A percentile compares a stretch with the other conserved stretches of the same genome.
Conservation (phyloP, 805 yeast species). For the Kuraishia piskuri region DNA sequence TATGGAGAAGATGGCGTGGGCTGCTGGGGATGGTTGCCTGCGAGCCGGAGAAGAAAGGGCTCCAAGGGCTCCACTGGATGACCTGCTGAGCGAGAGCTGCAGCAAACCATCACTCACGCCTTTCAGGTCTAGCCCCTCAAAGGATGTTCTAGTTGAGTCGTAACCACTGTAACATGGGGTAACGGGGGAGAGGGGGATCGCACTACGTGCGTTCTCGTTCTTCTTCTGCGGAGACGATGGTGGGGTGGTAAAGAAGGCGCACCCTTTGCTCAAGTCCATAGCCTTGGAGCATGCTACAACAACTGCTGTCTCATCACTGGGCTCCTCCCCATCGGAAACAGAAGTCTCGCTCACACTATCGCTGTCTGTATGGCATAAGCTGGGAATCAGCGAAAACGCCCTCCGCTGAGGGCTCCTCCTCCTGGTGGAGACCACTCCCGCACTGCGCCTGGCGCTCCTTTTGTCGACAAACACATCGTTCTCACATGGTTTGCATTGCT, state of each 20-base stretch:
- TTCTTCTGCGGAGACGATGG: neutral
- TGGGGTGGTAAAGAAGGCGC: neutral
- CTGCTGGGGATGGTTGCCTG: too few species aligned
- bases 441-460: neutral
- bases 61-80: neutral
- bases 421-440: neutral
- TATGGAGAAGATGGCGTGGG: slow-evolving; percentile 39
- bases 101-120: neutral
- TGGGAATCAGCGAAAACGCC: neutral
- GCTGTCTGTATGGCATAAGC: neutral
- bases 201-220: neutral
- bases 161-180: neutral
- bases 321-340: neutral
- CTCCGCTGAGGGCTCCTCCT: neutral
- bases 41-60: too few species aligned
- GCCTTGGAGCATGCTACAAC: too few species aligned
- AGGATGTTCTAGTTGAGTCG: neutral
- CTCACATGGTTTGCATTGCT: neutral
- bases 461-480: neutral
- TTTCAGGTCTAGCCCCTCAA: neutral
- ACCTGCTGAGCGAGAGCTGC: neutral
- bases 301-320: too few species aligned
- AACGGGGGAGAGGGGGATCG: neutral
- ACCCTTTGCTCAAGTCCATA: neutral
- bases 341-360: neutral